Evolutionary conservation across 495 filamentous ascomycete species (phyloP).

Genomic region (Penicillium atrosanguineum): DNA sequence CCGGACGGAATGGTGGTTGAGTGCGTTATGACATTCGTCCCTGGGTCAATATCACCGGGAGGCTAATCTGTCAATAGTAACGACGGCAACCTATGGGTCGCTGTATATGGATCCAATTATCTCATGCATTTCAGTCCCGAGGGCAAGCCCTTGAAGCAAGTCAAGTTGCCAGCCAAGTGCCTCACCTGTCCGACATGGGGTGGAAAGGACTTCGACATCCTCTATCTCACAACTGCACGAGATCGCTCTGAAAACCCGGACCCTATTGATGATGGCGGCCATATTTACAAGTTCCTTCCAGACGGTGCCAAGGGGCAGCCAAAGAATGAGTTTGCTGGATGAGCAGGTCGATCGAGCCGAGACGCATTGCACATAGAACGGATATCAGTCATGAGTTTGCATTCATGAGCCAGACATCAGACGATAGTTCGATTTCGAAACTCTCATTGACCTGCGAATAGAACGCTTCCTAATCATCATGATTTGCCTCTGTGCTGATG

Average conservation of each 20-base stretch:
- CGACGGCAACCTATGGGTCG: conserved; percentile 18
- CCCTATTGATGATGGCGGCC: conserved; percentile 17
- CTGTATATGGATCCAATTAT: conserved; percentile 13
- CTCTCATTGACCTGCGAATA: background rate
- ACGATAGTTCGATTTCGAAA: background rate
- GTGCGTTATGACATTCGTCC: conserved; percentile 2
- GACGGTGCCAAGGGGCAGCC: conserved; percentile 5
- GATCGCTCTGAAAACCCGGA: conserved; percentile 11
- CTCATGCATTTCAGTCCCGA: conserved; percentile 19
- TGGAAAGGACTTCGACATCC: conserved; percentile 11
- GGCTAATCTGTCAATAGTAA: conserved; percentile 8
- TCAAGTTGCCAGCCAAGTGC: conserved; percentile 16
- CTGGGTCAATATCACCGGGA: background rate
- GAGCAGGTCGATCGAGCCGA: background rate
- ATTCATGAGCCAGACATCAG: background rate
- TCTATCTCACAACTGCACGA: conserved; percentile 9
- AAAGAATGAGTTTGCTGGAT: conserved; percentile 22
- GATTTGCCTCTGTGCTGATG: background rate
- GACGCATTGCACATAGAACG: background rate
- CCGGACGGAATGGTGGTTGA: conserved; percentile 31
- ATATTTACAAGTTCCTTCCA: conserved; percentile 18
- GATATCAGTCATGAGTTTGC: background rate
- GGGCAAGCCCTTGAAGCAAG: conserved; percentile 13
- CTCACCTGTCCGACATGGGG: conserved; percentile 18
- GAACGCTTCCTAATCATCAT: background rate